Conservation (phyloP, 2,329 filamentous ascomycete genomes). For the Elsinoe fawcettii region DNA sequence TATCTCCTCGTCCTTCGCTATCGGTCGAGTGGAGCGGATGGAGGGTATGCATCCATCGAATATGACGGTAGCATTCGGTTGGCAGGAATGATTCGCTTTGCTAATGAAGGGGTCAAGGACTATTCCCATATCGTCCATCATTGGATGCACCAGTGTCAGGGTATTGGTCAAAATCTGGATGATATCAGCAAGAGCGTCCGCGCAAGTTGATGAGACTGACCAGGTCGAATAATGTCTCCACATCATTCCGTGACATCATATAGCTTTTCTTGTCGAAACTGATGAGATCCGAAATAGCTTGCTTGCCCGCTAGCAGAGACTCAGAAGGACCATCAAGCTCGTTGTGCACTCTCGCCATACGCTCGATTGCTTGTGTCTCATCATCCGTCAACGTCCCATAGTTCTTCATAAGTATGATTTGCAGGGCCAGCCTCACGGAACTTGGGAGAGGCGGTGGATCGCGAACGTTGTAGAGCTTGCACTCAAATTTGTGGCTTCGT, state of each 20-base stretch:
- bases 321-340: not conserved
- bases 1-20: constrained; percentile 50
- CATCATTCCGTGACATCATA: not conserved
- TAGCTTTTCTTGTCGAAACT: not conserved
- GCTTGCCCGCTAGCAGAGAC: constrained; percentile 7
- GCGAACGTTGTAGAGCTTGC: constrained; percentile 41
- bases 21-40: constrained; percentile 46
- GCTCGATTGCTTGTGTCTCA: constrained; percentile 37
- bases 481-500: constrained; percentile 52
- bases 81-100: constrained; percentile 55
- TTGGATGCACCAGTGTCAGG: constrained; percentile 48
- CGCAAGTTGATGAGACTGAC: not conserved
- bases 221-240: not conserved
- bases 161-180: constrained; percentile 50
- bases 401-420: constrained; percentile 42
- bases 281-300: not conserved
- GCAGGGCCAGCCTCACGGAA: constrained; percentile 48
- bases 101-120: constrained; percentile 49
- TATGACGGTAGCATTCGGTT: constrained; percentile 50
- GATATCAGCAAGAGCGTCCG: not conserved
- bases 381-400: constrained; percentile 32
- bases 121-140: constrained; percentile 52
- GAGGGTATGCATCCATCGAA: constrained; percentile 48
- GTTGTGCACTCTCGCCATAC: constrained; percentile 24
- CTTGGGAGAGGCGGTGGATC: constrained; percentile 41